Base-by-base conservation (phyloP, 1,284 basidiomycete genomes). In the Ceratobasidium sp. region DNA sequence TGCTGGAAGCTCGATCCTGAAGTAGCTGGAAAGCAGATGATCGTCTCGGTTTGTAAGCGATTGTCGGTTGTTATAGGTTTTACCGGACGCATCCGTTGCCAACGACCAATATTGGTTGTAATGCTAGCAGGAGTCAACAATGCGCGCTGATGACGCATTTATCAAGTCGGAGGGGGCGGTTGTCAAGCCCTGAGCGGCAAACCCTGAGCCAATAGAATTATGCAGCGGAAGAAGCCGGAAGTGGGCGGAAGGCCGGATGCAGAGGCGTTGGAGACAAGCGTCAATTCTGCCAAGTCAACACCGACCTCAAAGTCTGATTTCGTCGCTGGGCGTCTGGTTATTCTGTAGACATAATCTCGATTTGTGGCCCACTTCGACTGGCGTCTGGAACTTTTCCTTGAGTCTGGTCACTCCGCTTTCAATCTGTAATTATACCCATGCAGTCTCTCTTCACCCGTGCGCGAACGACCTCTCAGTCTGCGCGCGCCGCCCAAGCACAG, bases 381-480 rank as follows among this genome's bases (percentile, higher is more conserved):
- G 28, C 62, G n/a, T 72, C 69, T 50, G n/a, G 21, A 64, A 49
- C 69, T 43, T 58, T n/a, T 23, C n/a, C 38, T 41, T 35, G 44
- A n/a, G 57, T 59, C 57, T 59, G 57, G 57, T 18, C 57, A 59
- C 57, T 59, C 57, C 38, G 57, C 35, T 23, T n/a, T 59, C n/a
- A 38, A 9, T 9, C 6, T 16, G 9, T 21, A 21, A 13, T n/a
- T 59, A 43, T 59, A 43, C 57, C 57, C 32, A 70, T 70, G 66
- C 66, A 70, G 2, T 70, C 66, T 2, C 66, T 70, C 23, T 70
- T 70, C 54, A 46, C 66, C 41, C 66, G 66, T 26, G 66, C 54
- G 7, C 66, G 66, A 23, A 70, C 66, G 21, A 70, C 66, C 18
- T 70, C 66, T 23, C 66, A 70, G 54, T 28, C 54, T 4, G 54